These are phyloP conservation scores for Populus simonii DNA, from an alignment of 345 rosid genomes.

Conservation along the genomic window DNA sequence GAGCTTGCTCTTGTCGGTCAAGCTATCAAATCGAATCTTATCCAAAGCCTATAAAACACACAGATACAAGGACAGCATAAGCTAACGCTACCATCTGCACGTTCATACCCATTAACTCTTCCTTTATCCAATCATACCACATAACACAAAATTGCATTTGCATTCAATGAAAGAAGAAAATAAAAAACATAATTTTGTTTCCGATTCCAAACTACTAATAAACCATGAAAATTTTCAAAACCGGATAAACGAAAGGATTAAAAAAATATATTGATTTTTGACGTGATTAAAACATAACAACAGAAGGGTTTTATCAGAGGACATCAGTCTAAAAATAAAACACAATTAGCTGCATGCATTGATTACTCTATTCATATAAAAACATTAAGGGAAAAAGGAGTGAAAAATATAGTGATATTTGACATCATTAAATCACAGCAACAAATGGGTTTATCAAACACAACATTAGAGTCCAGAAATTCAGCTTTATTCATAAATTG, in stretches of 20 bases:
- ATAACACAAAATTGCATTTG: background rate
- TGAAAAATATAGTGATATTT: background rate
- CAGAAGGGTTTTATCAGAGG: too few relatives aligned
- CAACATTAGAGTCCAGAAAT: background rate
- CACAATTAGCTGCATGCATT: too few relatives aligned
- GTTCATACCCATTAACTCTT: background rate
- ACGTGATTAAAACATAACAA: too few relatives aligned
- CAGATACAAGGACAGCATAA: background rate
- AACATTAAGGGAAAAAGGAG: too few relatives aligned
- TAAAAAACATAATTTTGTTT: too few relatives aligned
- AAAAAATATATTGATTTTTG: background rate
- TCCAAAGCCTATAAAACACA: background rate
- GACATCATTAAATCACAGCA: background rate
- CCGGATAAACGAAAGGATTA: background rate
- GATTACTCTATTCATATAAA: too few relatives aligned
- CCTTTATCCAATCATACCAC: background rate
- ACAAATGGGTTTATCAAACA: background rate
- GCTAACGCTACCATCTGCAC: background rate
- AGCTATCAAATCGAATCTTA: constrained; percentile 7
- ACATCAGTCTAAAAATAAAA: too few relatives aligned
- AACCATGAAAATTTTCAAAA: background rate
- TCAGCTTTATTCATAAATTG: background rate
- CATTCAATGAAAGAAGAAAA: background rate
- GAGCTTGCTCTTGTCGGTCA: constrained; percentile 9
- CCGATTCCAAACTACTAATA: too few relatives aligned